Evolutionary conservation across 495 filamentous ascomycete species (phyloP).

Genomic region (Clavariopsis aquatica): DNA sequence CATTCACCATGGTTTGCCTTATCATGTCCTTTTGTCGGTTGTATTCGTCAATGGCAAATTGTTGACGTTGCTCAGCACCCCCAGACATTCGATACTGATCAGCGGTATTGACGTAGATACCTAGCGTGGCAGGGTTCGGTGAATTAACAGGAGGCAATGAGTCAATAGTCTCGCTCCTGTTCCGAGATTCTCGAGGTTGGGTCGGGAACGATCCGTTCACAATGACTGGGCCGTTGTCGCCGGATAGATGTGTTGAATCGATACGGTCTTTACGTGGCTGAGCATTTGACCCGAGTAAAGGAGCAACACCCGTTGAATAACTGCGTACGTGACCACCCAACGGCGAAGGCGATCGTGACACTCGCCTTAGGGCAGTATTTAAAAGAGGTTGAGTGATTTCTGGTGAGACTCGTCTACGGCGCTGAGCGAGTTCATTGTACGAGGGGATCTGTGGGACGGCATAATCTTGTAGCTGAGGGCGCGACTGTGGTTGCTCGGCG

Average conservation of each 20-base stretch:
- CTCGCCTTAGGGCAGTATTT: conserved; percentile 35
- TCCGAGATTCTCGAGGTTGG: conserved; percentile 26
- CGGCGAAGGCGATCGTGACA: conserved; percentile 47
- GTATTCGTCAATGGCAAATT: conserved; percentile 24
- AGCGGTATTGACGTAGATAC: conserved; percentile 31
- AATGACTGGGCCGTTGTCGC: conserved; percentile 47
- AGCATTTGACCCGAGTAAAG: conserved; percentile 9
- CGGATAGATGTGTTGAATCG: conserved; percentile 28
- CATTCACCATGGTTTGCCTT: conserved; percentile 22
- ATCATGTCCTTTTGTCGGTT: conserved; percentile 29
- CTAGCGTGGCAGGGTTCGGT: conserved; percentile 20
- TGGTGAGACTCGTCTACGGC: conserved; percentile 51
- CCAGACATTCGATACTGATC: conserved; percentile 19
- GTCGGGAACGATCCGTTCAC: conserved; percentile 49
- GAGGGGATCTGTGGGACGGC: conserved; percentile 51
- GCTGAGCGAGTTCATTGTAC: conserved; percentile 52
- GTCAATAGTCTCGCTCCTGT: conserved; percentile 30
- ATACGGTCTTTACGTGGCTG: conserved; percentile 24
- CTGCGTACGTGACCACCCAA: conserved; percentile 41
- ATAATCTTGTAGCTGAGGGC: conserved; percentile 51
- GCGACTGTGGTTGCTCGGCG: conserved; percentile 57
- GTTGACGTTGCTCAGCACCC: conserved; percentile 25
- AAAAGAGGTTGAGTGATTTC: conserved; percentile 47
- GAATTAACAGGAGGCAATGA: conserved; percentile 21
- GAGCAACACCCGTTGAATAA: conserved; percentile 39